These are phyloP conservation scores for Neckera pumila DNA, from an alignment of 225 moss, liverwort and hornwort genomes.

Conservation along the genomic window DNA sequence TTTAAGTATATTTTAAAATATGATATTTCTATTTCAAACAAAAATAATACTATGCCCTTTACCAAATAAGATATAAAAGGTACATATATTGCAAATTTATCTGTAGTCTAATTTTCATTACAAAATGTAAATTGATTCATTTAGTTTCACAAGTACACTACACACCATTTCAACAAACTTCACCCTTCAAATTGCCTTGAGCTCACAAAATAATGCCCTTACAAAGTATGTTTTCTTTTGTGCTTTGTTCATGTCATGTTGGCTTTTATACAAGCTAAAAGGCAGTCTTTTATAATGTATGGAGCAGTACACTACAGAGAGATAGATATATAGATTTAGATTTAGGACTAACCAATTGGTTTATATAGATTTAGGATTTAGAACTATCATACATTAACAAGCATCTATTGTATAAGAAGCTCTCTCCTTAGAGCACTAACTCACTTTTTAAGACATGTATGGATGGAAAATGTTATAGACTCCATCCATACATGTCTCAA, in stretches of 20 bases:
- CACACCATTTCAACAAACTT: background rate
- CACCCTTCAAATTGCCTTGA: background rate
- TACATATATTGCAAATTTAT: background rate
- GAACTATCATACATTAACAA: background rate
- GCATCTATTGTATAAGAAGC: background rate
- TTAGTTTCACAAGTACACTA: background rate
- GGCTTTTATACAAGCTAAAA: fast-evolving
- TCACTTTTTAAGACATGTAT: too few species aligned
- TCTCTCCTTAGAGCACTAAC: background rate
- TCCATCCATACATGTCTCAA: background rate
- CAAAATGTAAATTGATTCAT: background rate
- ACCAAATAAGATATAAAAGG: background rate
- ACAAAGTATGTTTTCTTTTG: background rate
- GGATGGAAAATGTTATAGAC: too few species aligned
- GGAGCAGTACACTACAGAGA: too few species aligned
- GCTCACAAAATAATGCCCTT: fast-evolving
- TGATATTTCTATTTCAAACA: background rate
- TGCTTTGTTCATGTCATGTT: background rate
- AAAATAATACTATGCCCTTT: fast-evolving
- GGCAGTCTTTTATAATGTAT: too few species aligned
- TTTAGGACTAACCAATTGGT: too few species aligned
- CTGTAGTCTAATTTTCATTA: background rate
- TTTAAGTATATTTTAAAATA: background rate
- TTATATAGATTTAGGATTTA: background rate
- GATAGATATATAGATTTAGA: background rate